A percentile compares a stretch with the other conserved stretches of the same genome.
phyloP scores from a whole-genome alignment of 2,329 filamentous ascomycete species.

The Apiospora phragmitis region DNA sequence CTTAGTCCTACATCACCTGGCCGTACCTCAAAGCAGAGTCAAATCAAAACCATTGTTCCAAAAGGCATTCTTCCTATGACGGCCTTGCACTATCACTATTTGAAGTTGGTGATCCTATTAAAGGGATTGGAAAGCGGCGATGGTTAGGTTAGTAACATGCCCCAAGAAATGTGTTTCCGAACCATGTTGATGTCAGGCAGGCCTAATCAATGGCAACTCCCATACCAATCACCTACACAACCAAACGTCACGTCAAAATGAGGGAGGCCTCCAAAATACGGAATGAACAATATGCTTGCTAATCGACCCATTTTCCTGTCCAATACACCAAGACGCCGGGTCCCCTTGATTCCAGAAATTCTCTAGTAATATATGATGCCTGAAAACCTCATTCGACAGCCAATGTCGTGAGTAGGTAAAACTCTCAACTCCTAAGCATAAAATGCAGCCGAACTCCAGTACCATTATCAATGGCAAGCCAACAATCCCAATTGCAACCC shows the following conservation, averaged over 20 bases:
- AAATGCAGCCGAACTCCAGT: background rate
- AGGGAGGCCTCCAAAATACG: background rate
- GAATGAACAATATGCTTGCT: no score
- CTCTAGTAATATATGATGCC: background rate
- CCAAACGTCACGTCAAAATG: no score
- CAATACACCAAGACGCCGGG: background rate
- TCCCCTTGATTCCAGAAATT: background rate
- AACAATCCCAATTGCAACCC: background rate
- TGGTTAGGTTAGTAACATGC: no score
- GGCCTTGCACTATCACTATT: background rate
- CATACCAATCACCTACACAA: no score
- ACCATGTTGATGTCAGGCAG: no score
- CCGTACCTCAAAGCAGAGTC: background rate
- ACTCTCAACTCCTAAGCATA: background rate
- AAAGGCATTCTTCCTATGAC: background rate
- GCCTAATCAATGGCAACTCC: no score
- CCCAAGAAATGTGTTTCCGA: no score
- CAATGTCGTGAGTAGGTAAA: background rate
- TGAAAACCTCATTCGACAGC: background rate
- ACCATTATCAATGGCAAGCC: background rate
- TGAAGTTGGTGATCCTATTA: no score
- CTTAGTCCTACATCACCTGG: background rate
- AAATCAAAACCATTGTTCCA: background rate
- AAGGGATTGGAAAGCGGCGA: background rate
- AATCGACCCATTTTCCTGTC: background rate